Evolutionary conservation across 257 asterid species (phyloP), one percentile per base, ranked within the genome.

Genomic region (Solanum dulcamara): DNA sequence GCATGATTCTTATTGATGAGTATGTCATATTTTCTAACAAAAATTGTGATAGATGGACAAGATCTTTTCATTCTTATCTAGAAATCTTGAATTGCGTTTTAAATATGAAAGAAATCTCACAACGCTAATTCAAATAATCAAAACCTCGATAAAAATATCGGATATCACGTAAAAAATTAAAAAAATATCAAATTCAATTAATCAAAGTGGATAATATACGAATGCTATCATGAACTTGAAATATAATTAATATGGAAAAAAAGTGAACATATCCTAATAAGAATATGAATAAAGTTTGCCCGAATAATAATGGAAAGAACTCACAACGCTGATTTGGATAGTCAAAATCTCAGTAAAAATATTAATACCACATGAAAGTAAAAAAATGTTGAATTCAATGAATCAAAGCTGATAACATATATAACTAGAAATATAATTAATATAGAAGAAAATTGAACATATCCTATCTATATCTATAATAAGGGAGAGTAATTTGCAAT

Each of bases 81-180:
- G 2, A 55, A 22, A 55, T 22, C 64, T 55, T 5, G 13, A 55
- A 55, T 22, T 55, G 64, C 7, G 4, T 51, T 17, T 0, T 51
- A 51, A 6, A 0, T 22, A 3, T 55, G 2, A 7, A 55, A 55
- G 3, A 1, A 3, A 55, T 55, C 1, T 3, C 28, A 55, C n/a
- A n/a, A 57, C 0, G 0, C 15, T n/a, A 2, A 12, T 26, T 62
- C 4, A 0, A 1, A 62, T 62, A 26, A 32, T 11, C 10, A 26
- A 12, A 26, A 1, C 0, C 18, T 62, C 18, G 2, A 26, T 14
- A 62, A 5, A 15, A 11, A 0, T 1, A n/a, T 0, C 0, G 12
- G 5, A 12, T 6, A 62, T 7, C 2, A 1, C 3, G 4, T 26
- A 3, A 60, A 26, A 60, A 57, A n/a, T 9, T 22, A 12, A 24